Conservation (phyloP, 805 yeast species). For the Barnettozyma siamensis region DNA sequence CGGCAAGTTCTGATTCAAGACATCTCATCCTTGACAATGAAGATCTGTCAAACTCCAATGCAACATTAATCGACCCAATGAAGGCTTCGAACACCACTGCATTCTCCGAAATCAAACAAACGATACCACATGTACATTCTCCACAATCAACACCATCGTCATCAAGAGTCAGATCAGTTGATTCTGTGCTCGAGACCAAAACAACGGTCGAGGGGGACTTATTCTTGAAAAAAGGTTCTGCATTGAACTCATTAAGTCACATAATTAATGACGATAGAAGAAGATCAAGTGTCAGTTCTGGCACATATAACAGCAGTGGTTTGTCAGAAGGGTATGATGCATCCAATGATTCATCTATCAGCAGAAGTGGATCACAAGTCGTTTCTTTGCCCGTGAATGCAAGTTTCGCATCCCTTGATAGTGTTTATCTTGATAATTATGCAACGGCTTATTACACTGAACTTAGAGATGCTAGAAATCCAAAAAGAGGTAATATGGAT, state of each 20-base stretch:
- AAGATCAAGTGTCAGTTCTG: conserved; percentile 16
- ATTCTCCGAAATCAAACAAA: not conserved
- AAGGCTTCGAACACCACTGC: not conserved
- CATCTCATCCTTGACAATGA: not conserved
- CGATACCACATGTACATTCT: not conserved
- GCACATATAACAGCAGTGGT: not conserved
- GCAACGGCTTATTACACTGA: conserved; percentile 20
- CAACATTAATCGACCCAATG: conserved; percentile 1
- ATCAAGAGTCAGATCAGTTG: conserved; percentile 20
- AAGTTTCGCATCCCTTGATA: conserved; percentile 73
- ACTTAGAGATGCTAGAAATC: conserved; percentile 16
- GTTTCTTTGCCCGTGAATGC: conserved; percentile 66
- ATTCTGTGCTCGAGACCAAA: conserved; percentile 17
- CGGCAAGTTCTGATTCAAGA: conserved; percentile 5
- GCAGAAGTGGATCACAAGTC: conserved; percentile 40
- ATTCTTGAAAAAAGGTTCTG: conserved; percentile 18
- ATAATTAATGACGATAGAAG: conserved; percentile 21
- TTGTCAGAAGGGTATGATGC: conserved; percentile 4
- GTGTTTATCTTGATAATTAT: conserved; percentile 55
- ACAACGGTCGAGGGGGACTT: conserved; percentile 29
- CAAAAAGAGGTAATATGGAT: conserved; percentile 4
- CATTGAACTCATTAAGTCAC: conserved; percentile 18
- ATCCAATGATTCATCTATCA: conserved; percentile 29
- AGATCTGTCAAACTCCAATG: not conserved
- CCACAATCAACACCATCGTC: conserved; percentile 10